Conservation (phyloP, 225 moss, liverwort and hornwort species). For the Marchantia paleacea region DNA sequence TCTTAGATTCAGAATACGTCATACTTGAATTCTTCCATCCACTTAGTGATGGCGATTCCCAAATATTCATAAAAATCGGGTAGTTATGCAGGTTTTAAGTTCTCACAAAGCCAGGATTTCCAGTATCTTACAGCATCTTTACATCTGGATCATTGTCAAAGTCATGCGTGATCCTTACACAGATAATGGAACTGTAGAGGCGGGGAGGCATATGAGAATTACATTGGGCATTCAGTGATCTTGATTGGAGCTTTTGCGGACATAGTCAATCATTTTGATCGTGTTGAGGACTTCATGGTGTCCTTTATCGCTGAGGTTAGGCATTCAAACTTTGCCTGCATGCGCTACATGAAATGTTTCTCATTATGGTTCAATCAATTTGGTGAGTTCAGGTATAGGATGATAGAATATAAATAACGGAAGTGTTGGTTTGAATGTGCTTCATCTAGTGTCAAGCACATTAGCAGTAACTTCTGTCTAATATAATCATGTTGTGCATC, state of each 20-base stretch:
- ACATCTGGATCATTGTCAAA: not conserved
- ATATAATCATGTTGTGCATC: not conserved
- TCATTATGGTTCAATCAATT: no score
- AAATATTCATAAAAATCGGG: not conserved
- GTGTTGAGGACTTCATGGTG: constrained; percentile 83
- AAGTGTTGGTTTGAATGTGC: not conserved
- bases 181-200: constrained; percentile 38
- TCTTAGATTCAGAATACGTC: not conserved
- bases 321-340: not conserved
- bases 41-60: not conserved
- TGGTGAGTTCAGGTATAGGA: no score
- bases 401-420: not conserved
- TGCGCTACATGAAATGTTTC: no score
- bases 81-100: not conserved
- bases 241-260: constrained; percentile 89
- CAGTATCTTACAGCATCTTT: not conserved
- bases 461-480: not conserved
- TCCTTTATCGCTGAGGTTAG: constrained; percentile 87
- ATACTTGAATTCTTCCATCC: not conserved
- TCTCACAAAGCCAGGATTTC: not conserved
- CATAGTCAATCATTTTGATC: constrained; percentile 72
- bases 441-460: not conserved
- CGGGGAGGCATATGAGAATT: constrained; percentile 48
- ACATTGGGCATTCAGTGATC: constrained; percentile 80
- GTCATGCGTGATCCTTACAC: not conserved